Conservation (phyloP, 306 rosid species). For the Quercus engelmannii region DNA sequence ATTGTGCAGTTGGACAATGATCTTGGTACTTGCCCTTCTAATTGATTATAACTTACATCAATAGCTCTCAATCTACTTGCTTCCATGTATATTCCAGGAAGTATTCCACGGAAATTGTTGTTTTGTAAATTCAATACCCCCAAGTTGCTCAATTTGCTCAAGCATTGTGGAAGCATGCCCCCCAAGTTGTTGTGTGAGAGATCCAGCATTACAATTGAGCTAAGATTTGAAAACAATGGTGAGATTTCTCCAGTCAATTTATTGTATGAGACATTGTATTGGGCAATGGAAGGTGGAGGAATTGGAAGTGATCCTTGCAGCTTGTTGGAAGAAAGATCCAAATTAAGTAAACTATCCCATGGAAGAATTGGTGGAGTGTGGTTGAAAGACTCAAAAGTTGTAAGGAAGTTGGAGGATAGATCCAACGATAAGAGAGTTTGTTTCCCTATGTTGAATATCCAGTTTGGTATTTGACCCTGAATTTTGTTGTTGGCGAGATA, state of each 20-base stretch:
- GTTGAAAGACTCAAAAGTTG: not conserved
- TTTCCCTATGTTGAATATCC: not conserved
- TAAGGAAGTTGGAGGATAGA: not conserved
- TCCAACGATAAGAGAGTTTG: accelerated
- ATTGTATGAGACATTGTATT: not conserved
- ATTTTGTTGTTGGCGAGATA: accelerated
- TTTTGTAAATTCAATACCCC: too few relatives aligned
- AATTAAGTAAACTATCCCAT: accelerated
- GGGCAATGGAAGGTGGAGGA: not conserved
- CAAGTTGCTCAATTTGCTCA: too few relatives aligned
- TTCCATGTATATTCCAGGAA: too few relatives aligned
- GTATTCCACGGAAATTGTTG: too few relatives aligned
- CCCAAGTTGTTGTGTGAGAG: not conserved
- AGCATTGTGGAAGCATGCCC: too few relatives aligned
- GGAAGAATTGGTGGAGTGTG: too few relatives aligned
- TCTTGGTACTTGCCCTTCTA: too few relatives aligned
- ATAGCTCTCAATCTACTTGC: too few relatives aligned
- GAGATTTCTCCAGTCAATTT: not conserved
- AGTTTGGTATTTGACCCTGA: not conserved
- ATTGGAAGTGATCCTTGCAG: not conserved
- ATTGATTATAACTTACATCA: too few relatives aligned
- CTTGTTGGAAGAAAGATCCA: not conserved
- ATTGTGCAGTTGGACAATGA: too few relatives aligned
- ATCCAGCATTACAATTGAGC: accelerated
- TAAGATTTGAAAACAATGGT: not conserved